phyloP scores from a whole-genome alignment of 768 basidiomycete genomes.

The Royoungia palumana region DNA sequence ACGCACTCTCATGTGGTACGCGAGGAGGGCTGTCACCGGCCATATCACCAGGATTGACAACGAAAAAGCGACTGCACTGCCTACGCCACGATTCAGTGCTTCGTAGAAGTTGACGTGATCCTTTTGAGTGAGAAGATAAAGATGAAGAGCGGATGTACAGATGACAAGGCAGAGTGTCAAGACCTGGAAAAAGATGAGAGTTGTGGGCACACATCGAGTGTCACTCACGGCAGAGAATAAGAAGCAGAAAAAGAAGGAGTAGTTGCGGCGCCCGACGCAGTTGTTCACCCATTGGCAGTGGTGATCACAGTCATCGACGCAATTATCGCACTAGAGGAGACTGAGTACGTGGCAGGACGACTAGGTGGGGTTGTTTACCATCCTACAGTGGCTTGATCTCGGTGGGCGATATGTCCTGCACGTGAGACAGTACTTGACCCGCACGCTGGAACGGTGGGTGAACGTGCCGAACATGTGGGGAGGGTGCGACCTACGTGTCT shows the following conservation, averaged over 20 bases:
- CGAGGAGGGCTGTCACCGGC: slow-evolving; percentile 76
- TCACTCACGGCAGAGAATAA: slow-evolving; percentile 69
- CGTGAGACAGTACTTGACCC: slow-evolving; percentile 91
- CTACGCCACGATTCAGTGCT: slow-evolving; percentile 51
- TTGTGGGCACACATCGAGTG: background rate
- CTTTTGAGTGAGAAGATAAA: slow-evolving; percentile 60
- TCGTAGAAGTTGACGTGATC: slow-evolving; percentile 47
- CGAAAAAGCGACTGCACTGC: slow-evolving; percentile 78
- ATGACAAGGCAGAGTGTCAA: slow-evolving; percentile 72
- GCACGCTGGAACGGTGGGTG: slow-evolving; percentile 50
- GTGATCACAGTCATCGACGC: slow-evolving; percentile 93
- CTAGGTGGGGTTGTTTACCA: slow-evolving; percentile 46
- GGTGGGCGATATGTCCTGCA: slow-evolving; percentile 93
- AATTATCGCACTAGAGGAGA: slow-evolving; percentile 81
- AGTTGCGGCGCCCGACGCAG: slow-evolving; percentile 93
- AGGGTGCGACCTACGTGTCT: slow-evolving; percentile 57
- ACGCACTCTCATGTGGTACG: slow-evolving; percentile 84
- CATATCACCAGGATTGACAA: slow-evolving; percentile 72
- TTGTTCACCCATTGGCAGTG: slow-evolving; percentile 93
- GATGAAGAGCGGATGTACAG: slow-evolving; percentile 78
- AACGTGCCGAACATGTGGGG: background rate
- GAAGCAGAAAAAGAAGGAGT: slow-evolving; percentile 87
- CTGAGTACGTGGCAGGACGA: background rate
- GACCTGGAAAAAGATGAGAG: slow-evolving; percentile 44
- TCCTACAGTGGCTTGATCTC: slow-evolving; percentile 91